Evolutionary conservation across 768 basidiomycete genomes (phyloP).

Genomic region (Boletus subparvulus): DNA sequence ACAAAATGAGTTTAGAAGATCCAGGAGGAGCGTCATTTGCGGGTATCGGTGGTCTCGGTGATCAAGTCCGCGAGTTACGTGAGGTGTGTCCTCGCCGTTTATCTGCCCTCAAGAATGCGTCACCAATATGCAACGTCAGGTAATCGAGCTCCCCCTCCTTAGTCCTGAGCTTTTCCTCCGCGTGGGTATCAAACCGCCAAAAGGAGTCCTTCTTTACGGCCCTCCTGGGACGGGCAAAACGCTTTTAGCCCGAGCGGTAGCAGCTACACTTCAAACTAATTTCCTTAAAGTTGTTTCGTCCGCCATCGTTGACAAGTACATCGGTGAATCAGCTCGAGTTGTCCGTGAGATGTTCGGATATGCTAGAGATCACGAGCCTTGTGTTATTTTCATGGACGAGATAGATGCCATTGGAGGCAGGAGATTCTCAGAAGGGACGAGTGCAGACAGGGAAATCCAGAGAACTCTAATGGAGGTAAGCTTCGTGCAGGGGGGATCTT

Average conservation of each 20-base stretch:
- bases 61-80: constrained; percentile 94
- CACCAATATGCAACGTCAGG: constrained; percentile 41
- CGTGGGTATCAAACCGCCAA: constrained; percentile 96
- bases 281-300: constrained; percentile 99
- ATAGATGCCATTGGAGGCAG: constrained; percentile 97
- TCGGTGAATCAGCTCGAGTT: constrained; percentile 94
- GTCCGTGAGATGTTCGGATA: constrained; percentile 99
- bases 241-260: constrained; percentile 89
- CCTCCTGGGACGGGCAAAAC: constrained; percentile 98
- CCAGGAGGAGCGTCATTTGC: constrained; percentile 95
- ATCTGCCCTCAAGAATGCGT: not conserved
- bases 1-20: constrained; percentile 99
- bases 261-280: constrained; percentile 93
- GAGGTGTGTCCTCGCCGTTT: constrained; percentile 57
- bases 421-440: constrained; percentile 91
- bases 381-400: constrained; percentile 98
- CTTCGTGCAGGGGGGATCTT: not conserved
- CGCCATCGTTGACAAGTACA: constrained; percentile 97
- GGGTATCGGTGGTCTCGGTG: constrained; percentile 92
- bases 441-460: constrained; percentile 98
- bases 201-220: constrained; percentile 94
- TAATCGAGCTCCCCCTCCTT: constrained; percentile 93
- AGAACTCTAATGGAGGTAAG: constrained; percentile 94
- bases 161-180: constrained; percentile 92
- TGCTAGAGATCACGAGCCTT: constrained; percentile 95